These are phyloP conservation scores for Oryza officinalis DNA, from an alignment of 176 grass and related monocot species.

Conservation along the genomic window DNA sequence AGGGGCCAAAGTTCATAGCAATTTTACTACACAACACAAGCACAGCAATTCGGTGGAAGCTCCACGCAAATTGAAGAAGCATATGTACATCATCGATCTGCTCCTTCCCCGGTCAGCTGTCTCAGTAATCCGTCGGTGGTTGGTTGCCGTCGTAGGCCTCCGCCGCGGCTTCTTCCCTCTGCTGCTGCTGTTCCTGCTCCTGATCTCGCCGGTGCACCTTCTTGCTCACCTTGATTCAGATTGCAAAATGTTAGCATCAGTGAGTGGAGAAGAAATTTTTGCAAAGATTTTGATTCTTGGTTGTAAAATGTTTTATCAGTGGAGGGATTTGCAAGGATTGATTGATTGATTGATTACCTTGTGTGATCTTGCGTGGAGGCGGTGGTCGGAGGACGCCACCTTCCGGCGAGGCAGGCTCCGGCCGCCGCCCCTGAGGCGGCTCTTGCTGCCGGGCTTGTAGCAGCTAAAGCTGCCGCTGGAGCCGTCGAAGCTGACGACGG, in stretches of 20 bases:
- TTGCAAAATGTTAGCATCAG: background rate
- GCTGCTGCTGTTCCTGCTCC: constrained; percentile 39
- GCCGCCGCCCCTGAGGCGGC: constrained; percentile 45
- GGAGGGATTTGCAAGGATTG: background rate
- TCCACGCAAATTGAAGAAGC: background rate
- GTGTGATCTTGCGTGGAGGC: constrained; percentile 47
- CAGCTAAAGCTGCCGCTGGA: constrained; percentile 44
- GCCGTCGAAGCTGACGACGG: constrained; percentile 76
- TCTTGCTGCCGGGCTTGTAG: constrained; percentile 51
- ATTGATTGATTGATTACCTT: constrained; percentile 50
- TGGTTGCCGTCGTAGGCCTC: constrained; percentile 39
- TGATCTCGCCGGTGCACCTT: constrained; percentile 45
- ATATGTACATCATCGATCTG: constrained; percentile 12
- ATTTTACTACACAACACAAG: background rate
- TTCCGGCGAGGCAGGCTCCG: constrained; percentile 56
- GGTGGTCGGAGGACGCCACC: constrained; percentile 47
- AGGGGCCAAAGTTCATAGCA: background rate
- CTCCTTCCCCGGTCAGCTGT: background rate
- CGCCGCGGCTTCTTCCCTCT: constrained; percentile 27
- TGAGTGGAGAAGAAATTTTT: background rate
- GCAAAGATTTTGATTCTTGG: background rate
- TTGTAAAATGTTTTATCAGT: background rate
- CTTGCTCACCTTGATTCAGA: constrained; percentile 69
- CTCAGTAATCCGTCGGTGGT: constrained; percentile 64
- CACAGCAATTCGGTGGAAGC: background rate